Base-by-base conservation (phyloP, 1,284 basidiomycete species). In the Fomitiporia mediterranea region DNA sequence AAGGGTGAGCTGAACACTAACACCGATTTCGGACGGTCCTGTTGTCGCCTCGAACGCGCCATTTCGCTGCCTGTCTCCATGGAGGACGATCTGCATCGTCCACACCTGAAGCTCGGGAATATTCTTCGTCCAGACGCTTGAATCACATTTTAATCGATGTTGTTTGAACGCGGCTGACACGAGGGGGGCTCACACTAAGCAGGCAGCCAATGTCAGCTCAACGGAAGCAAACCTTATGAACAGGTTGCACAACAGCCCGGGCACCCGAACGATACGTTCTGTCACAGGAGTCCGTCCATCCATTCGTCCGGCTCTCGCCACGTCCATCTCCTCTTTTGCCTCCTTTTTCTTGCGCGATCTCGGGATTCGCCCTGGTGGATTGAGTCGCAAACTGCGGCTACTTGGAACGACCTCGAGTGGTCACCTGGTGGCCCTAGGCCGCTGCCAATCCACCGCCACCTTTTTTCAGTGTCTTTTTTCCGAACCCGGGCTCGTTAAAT, bases 151-250 rank as follows among this genome's bases (percentile, higher is more conserved):
- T 51, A 43, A 51, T 56, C 47, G 54, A 50, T 50, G 42, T 50
- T 9, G 27, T 51, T 23, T 28, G 21, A 23, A 50, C 48, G 54
- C 40, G 42, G 50, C 51, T 21, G 39, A 37, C 46, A 53, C 50
- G 50, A 57, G 44, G 56, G 43, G 50, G 56, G 27, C 30, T 44
- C 27, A 30, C 5, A 40, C 39, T 38, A 30, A 23, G 21, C 56
- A 38, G 9, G 25, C 19, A 57, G 53, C 51, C 51, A 58, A 54
- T 58, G 52, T 48, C 44, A 50, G 46, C 46, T 42, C 56, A 46
- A 53, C 57, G 57, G 57, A 58, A 58, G 52, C 53, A 58, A 58
- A 58, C 57, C 57, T 55, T 58, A 58, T 55, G 52, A 46, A 37
- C 52, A 42, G 39, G 37, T 54, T 37, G 47, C 50, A n/a, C 52